Evolutionary conservation across 1,139 yeast genomes (phyloP).

Genomic region (Sugiyamaella xylanicola): DNA sequence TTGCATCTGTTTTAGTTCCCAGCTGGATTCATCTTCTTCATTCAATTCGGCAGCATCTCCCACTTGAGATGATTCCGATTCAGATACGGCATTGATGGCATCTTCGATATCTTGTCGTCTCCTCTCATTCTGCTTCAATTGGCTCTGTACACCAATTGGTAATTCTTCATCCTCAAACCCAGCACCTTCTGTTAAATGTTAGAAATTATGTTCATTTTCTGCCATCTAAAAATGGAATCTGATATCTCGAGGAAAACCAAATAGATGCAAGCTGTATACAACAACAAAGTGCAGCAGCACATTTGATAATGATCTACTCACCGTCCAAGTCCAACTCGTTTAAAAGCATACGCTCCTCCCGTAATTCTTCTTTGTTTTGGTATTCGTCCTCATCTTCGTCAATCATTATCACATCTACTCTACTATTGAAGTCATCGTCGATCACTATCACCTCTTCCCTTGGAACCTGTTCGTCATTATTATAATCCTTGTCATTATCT

Average conservation of each 20-base stretch:
- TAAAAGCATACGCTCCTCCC: constrained; percentile 4
- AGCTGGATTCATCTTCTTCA: constrained; percentile 20
- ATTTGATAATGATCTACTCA: too few species aligned
- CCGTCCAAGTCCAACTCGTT: constrained; percentile 16
- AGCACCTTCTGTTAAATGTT: constrained; percentile 37
- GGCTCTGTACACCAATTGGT: constrained; percentile 40
- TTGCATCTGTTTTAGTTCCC: constrained; percentile 27
- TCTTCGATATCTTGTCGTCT: constrained; percentile 46
- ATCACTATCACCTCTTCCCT: not conserved
- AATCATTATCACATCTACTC: constrained; percentile 11
- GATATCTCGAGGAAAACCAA: too few species aligned
- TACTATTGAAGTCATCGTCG: constrained; percentile 2
- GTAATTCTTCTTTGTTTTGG: constrained; percentile 5
- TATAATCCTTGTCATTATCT: not conserved
- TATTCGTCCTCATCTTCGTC: constrained; percentile 14
- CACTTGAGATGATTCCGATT: constrained; percentile 4
- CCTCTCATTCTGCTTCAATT: constrained; percentile 32
- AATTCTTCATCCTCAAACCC: constrained; percentile 45
- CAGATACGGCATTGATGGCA: constrained; percentile 37
- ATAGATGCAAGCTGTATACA: too few species aligned
- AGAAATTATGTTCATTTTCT: not conserved
- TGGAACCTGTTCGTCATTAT: not conserved
- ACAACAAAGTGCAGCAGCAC: too few species aligned
- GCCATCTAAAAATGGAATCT: not conserved
- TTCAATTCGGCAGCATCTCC: not conserved